phyloP scores from a whole-genome alignment of 2,329 filamentous ascomycete genomes.

The Verticillium longisporum region DNA sequence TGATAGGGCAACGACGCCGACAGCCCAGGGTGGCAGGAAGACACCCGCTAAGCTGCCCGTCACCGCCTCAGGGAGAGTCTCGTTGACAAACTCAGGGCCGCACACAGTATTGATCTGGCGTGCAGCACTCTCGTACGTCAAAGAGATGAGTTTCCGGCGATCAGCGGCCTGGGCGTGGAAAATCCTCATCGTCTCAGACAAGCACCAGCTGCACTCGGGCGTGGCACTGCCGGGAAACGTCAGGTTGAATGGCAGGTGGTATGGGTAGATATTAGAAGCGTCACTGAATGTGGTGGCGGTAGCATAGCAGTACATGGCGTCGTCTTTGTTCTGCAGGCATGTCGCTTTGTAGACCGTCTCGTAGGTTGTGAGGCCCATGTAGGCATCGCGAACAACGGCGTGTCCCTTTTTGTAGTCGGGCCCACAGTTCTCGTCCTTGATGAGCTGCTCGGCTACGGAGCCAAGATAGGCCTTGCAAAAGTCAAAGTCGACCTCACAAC shows the following conservation, averaged over 20 bases:
- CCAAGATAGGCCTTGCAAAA: slow-evolving; percentile 61
- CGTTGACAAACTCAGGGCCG: slow-evolving; percentile 51
- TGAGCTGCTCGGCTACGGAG: slow-evolving; percentile 58
- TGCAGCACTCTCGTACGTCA: slow-evolving; percentile 66
- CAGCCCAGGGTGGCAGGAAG: slow-evolving; percentile 9
- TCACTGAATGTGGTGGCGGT: slow-evolving; percentile 74
- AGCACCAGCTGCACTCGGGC: slow-evolving; percentile 72
- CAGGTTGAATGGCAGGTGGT: slow-evolving; percentile 77
- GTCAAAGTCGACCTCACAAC: slow-evolving; percentile 62
- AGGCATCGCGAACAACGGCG: slow-evolving; percentile 65
- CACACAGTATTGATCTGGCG: slow-evolving; percentile 63
- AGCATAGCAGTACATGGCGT: slow-evolving; percentile 71
- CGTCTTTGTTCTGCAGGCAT: slow-evolving; percentile 64
- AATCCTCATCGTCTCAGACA: slow-evolving; percentile 74
- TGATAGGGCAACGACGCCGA: slow-evolving; percentile 1
- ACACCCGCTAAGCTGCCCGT: slow-evolving; percentile 13
- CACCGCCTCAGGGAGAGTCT: slow-evolving; percentile 35
- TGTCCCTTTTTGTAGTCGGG: slow-evolving; percentile 63
- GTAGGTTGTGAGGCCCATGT: slow-evolving; percentile 71
- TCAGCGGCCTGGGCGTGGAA: slow-evolving; percentile 66
- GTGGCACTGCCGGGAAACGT: slow-evolving; percentile 57
- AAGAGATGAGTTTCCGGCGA: slow-evolving; percentile 56
- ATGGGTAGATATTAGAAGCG: slow-evolving; percentile 70
- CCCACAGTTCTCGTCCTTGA: slow-evolving; percentile 57
- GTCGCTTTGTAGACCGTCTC: slow-evolving; percentile 70